Percentiles rank a stretch among this genome's conserved stretches.
Conservation (phyloP, 176 grass and related monocot genomes). For the Carex parvula region DNA sequence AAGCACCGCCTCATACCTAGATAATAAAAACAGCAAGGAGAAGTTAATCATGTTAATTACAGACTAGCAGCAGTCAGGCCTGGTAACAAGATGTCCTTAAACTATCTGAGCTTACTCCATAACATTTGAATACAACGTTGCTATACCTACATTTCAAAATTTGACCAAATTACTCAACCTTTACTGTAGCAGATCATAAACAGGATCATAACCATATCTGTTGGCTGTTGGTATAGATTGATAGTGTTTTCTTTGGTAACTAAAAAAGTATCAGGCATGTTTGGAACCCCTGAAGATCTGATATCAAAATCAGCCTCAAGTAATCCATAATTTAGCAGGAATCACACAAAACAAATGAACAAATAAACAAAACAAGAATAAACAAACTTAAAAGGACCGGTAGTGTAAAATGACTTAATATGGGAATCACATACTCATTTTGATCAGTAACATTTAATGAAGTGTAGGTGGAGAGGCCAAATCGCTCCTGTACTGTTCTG, state of each 20-base stretch:
- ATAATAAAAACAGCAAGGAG: conserved; percentile 16
- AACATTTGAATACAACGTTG: background rate
- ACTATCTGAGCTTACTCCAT: background rate
- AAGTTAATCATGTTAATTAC: background rate
- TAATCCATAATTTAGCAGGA: background rate
- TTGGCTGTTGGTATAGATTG: background rate
- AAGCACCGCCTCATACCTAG: conserved; percentile 80
- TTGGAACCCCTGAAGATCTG: background rate
- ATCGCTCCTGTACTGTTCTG: conserved; percentile 86
- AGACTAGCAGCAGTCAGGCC: background rate
- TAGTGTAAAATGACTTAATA: conserved; percentile 6
- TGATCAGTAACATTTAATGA: conserved; percentile 61
- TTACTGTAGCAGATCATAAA: background rate
- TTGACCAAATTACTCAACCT: background rate
- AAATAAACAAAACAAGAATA: conserved; percentile 11
- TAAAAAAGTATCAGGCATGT: background rate
- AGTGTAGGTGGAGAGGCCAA: conserved; percentile 77
- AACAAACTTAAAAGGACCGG: background rate
- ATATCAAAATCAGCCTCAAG: background rate
- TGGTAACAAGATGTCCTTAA: background rate
- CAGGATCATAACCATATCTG: background rate
- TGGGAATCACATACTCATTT: conserved; percentile 59
- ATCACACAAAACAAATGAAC: conserved; percentile 45
- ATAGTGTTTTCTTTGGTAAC: background rate
- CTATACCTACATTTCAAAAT: background rate